A percentile compares a stretch with the other conserved stretches of the same genome.
Evolutionary conservation across 257 asterid species (phyloP).

Genomic region (Rubia yunnanensis): DNA sequence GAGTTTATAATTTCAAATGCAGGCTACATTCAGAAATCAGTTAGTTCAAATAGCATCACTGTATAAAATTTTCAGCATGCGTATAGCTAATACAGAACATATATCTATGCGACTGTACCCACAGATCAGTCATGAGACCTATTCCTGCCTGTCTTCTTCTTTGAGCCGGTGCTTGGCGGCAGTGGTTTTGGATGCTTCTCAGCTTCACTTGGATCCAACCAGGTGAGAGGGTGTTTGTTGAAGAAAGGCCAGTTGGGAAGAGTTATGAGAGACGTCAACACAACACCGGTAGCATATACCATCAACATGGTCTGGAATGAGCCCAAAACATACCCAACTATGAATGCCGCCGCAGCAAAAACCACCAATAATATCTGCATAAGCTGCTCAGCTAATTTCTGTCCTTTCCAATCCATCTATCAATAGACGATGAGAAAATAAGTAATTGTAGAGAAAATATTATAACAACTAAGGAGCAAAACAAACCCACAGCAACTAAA

Average conservation of each 20-base stretch:
- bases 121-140: constrained; percentile 7
- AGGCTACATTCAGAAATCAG: background rate
- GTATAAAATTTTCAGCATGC: no score
- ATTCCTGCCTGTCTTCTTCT: constrained; percentile 21
- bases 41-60: background rate
- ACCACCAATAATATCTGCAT: constrained; percentile 21
- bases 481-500: background rate
- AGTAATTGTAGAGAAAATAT: background rate
- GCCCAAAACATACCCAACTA: constrained; percentile 13
- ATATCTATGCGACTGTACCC: background rate
- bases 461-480: background rate
- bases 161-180: constrained; percentile 3
- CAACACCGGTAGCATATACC: constrained; percentile 14
- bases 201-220: constrained; percentile 26
- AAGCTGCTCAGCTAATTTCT: constrained; percentile 21
- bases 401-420: constrained; percentile 29
- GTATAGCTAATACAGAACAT: background rate
- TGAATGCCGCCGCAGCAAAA: constrained; percentile 9
- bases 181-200: constrained; percentile 23
- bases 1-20: background rate
- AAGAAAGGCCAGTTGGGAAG: constrained; percentile 25
- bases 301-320: constrained; percentile 19
- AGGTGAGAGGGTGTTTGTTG: constrained; percentile 18
- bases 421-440: background rate
- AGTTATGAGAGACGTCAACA: constrained; percentile 18